Percentiles rank a stretch among this genome's conserved stretches.
phyloP scores from a whole-genome alignment of 179 eudicot genomes.

The Gypsophila paniculata region DNA sequence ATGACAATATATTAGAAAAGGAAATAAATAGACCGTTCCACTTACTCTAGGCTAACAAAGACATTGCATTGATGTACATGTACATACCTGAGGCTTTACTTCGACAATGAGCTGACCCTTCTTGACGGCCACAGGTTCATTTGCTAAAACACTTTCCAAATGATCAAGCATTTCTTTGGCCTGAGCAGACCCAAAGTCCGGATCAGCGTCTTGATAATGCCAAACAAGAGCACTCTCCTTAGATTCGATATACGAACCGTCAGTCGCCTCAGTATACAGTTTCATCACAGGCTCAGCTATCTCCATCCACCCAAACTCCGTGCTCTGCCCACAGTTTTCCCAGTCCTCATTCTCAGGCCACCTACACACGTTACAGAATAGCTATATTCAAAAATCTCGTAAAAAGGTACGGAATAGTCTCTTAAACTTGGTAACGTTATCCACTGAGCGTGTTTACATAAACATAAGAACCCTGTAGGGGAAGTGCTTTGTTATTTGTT shows the following conservation, averaged over 20 bases:
- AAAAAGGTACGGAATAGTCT: constrained; percentile 3
- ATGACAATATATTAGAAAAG: not conserved
- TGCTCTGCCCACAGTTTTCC: constrained; percentile 54
- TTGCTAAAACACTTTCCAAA: constrained; percentile 79
- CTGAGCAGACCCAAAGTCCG: constrained; percentile 76
- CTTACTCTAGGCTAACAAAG: constrained; percentile 1
- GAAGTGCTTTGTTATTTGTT: not conserved
- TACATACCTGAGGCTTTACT: constrained; percentile 84
- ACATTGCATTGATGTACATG: not conserved
- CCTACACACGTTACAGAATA: constrained; percentile 32
- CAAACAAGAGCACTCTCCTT: constrained; percentile 92
- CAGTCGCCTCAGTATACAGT: constrained; percentile 71
- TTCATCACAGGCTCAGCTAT: constrained; percentile 78
- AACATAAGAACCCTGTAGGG: not conserved
- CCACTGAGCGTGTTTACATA: not conserved
- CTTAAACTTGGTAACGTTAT: not conserved
- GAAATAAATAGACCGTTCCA: not conserved
- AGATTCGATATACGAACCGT: constrained; percentile 66
- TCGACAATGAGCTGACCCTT: constrained; percentile 84
- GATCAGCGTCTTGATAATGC: constrained; percentile 83
- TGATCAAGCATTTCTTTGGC: constrained; percentile 96
- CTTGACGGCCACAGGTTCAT: constrained; percentile 85
- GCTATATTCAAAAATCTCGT: not conserved
- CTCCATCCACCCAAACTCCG: constrained; percentile 73
- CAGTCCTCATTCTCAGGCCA: constrained; percentile 64